Evolutionary conservation across 306 rosid genomes (phyloP).

Genomic region (Carpinus viminea): DNA sequence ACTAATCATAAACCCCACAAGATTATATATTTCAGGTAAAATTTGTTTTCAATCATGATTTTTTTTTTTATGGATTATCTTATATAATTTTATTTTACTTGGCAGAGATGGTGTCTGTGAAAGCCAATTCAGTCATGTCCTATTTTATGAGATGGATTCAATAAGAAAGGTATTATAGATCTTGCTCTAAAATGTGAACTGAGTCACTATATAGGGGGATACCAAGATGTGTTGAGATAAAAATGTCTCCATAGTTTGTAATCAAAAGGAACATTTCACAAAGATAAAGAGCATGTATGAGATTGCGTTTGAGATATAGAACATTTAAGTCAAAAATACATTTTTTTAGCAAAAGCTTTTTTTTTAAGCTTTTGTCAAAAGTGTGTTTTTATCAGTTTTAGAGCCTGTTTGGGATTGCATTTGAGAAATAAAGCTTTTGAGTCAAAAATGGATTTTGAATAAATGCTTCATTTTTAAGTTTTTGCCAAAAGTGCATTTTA

Average conservation of each 20-base stretch:
- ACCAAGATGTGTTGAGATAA: background rate
- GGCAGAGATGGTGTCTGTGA: conserved; percentile 88
- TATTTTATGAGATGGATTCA: conserved; percentile 77
- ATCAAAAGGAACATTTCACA: background rate
- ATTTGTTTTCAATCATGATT: background rate
- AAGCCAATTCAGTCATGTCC: conserved; percentile 75
- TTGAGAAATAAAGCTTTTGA: too few relatives aligned
- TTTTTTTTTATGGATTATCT: background rate
- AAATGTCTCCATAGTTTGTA: background rate
- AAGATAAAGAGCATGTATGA: background rate
- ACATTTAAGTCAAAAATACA: too few relatives aligned
- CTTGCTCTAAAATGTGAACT: background rate
- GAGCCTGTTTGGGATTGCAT: too few relatives aligned
- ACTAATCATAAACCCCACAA: conserved; percentile 44
- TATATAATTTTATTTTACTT: background rate
- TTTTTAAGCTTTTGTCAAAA: too few relatives aligned
- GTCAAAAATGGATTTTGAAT: too few relatives aligned
- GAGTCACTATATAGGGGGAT: background rate
- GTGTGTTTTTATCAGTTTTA: too few relatives aligned
- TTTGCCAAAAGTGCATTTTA: too few relatives aligned
- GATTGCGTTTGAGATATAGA: too few relatives aligned
- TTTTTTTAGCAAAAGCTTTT: too few relatives aligned
- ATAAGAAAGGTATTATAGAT: conserved; percentile 58
- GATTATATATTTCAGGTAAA: conserved; percentile 81
- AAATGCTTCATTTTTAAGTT: too few relatives aligned